phyloP scores from a whole-genome alignment of 2,329 filamentous ascomycete genomes.

The Xylariaceae sp. region DNA sequence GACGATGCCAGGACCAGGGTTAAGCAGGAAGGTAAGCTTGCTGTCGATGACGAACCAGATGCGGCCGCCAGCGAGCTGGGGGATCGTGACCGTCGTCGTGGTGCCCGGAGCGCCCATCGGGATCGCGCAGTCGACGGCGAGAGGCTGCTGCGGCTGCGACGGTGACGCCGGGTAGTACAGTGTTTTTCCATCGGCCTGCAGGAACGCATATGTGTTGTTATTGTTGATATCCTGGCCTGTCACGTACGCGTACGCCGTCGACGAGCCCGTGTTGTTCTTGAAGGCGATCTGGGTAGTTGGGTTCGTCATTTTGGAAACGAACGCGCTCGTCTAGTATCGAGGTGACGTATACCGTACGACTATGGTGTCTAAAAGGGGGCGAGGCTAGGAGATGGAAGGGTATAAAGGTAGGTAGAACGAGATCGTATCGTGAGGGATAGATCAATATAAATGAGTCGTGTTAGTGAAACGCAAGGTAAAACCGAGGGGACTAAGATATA shows the following conservation, averaged over 20 bases:
- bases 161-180: slow-evolving; percentile 70
- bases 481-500: not conserved
- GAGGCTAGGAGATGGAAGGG: not conserved
- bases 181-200: slow-evolving; percentile 70
- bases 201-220: slow-evolving; percentile 64
- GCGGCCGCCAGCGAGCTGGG: slow-evolving; percentile 72
- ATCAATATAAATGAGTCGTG: not conserved
- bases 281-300: slow-evolving; percentile 66
- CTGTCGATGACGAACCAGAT: slow-evolving; percentile 73
- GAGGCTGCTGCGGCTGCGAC: slow-evolving; percentile 53
- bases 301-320: slow-evolving; percentile 41
- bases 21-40: slow-evolving; percentile 71
- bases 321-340: not conserved
- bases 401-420: not conserved
- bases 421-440: not conserved
- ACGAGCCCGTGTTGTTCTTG: slow-evolving; percentile 68
- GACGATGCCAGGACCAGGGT: slow-evolving; percentile 74
- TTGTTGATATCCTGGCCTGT: slow-evolving; percentile 70
- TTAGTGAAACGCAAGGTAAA: slow-evolving; percentile 2
- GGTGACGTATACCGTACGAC: not conserved
- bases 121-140: slow-evolving; percentile 68
- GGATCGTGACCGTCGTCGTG: slow-evolving; percentile 67
- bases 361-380: not conserved
- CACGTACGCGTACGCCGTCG: slow-evolving; percentile 71
- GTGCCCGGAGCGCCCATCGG: slow-evolving; percentile 66